Base-by-base conservation (phyloP, 2,329 filamentous ascomycete species). In the Tolypocladium album region DNA sequence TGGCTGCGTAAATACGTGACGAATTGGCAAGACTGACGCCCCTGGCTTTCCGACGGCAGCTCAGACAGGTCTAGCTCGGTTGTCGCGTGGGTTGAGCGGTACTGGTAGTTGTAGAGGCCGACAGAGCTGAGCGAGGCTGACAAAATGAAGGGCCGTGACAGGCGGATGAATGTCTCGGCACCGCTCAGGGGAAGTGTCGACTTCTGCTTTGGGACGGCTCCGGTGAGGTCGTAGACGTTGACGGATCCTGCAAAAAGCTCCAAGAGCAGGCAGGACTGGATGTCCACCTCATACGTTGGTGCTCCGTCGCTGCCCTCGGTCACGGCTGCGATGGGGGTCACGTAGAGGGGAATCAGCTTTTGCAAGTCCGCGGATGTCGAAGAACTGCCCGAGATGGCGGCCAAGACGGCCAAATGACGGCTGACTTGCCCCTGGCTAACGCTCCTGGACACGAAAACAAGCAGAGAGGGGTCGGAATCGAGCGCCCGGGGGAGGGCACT, bases 71-170 rank as follows among this genome's bases (percentile, higher is more conserved):
- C 75, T 57, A 81, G 63, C 2, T 73, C 63, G 6, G 77, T 69
- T 15, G 77, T 79, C 39, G 80, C 80, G 65, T 85, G 83, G n/a
- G 84, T 69, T 9, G 83, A 85, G 38, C 76, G 82, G 69, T 86
- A 92, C 61, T 86, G 83, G 40, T 87, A 83, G 71, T 91, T 90
- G 69, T 88, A 88, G 17, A 90, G 77, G 50, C 76, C 79, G 47
- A 88, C 80, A 0, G 79, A 77, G 12, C 78, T 73, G 0, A 78
- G 67, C 0, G 85, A 85, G n/a, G 83, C 78, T 1, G 84, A 80
- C 53, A 92, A 77, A 1, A 90, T 71, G 5, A 88, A 84, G 9
- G 87, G 84, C 60, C 82, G 82, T 9, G 87, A 89, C 0, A 92
- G 75, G 8, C 86, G 81, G 8, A 88, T 69, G 66, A 90, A 89